A percentile compares a stretch with the other conserved stretches of the same genome.
These are phyloP conservation scores for Marasmius fiardii DNA, from an alignment of 1,284 basidiomycete species.

Conservation along the genomic window DNA sequence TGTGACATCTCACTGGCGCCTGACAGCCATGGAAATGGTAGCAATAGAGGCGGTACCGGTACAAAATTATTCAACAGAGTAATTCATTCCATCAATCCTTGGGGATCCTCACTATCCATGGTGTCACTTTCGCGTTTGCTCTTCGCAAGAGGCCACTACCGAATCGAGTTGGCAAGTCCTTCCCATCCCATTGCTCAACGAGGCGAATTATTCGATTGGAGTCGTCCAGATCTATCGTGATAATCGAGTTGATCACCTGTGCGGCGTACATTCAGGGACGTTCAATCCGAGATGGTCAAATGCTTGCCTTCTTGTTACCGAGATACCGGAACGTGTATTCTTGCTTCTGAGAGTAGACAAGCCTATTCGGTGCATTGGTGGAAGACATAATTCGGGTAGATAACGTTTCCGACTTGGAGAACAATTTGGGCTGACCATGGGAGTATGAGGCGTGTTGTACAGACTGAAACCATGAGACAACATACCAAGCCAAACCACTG, in stretches of 20 bases:
- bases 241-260: conserved; percentile 51
- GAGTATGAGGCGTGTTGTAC: conserved; percentile 2
- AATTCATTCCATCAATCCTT: conserved; percentile 13
- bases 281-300: background rate
- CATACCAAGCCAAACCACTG: conserved; percentile 64
- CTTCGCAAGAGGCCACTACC: conserved; percentile 45
- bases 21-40: no score
- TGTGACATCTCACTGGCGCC: no score
- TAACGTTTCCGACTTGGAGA: conserved; percentile 47
- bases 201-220: conserved; percentile 57
- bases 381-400: conserved; percentile 56
- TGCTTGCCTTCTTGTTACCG: conserved; percentile 48
- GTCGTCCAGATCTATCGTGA: conserved; percentile 62
- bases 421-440: conserved; percentile 46
- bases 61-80: no score
- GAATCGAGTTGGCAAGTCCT: conserved; percentile 45
- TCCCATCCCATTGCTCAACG: conserved; percentile 63
- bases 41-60: no score
- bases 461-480: conserved; percentile 5
- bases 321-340: conserved; percentile 54
- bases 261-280: background rate
- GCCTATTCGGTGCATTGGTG: conserved; percentile 47
- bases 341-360: conserved; percentile 61
- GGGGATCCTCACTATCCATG: conserved; percentile 47
- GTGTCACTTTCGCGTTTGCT: conserved; percentile 44